These are phyloP conservation scores for Fragilariopsis cylindrus DNA, from an alignment of 108 stramenopile species.

Conservation along the genomic window DNA sequence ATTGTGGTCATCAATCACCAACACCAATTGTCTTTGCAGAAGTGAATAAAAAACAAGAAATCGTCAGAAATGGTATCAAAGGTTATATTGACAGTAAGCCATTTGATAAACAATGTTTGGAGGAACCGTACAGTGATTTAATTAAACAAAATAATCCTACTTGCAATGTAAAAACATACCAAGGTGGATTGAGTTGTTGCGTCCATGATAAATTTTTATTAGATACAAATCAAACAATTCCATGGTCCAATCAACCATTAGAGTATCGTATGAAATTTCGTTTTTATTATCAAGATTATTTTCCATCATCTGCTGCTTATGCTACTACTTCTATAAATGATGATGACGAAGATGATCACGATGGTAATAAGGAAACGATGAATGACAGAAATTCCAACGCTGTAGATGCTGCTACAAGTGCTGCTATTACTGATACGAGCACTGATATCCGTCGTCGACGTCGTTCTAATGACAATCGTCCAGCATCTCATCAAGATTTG, in stretches of 20 bases:
- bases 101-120: constrained; percentile 31
- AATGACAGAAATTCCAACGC: background rate
- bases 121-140: constrained; percentile 34
- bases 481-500: constrained; percentile 35
- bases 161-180: constrained; percentile 38
- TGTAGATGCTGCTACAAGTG: background rate
- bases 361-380: background rate
- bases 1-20: constrained; percentile 40
- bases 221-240: constrained; percentile 41
- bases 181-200: constrained; percentile 39
- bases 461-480: background rate
- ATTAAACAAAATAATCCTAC: constrained; percentile 38
- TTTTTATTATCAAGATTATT: constrained; percentile 45
- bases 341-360: background rate
- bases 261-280: constrained; percentile 47
- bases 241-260: constrained; percentile 39
- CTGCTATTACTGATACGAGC: background rate
- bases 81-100: constrained; percentile 34
- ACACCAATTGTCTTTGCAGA: constrained; percentile 16
- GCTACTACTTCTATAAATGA: background rate
- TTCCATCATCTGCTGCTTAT: background rate
- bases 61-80: constrained; percentile 32
- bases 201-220: constrained; percentile 32
- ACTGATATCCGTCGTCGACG: background rate
- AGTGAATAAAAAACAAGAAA: constrained; percentile 7